phyloP scores from a whole-genome alignment of 805 yeast species.

The Cyberlindnera misumaiensis region DNA sequence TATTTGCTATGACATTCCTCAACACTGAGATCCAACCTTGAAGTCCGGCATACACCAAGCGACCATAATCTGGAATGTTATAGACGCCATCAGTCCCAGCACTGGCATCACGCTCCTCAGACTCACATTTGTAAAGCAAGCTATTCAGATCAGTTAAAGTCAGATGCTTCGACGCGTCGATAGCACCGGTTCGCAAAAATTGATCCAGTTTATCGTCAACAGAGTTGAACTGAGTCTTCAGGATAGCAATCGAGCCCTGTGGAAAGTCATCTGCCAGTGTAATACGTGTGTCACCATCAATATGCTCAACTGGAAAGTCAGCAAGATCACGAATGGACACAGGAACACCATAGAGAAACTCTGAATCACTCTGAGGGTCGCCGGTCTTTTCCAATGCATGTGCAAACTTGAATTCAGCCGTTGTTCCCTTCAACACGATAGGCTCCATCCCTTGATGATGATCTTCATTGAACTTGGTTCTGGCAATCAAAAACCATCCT shows the following conservation, averaged over 20 bases:
- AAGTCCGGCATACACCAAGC: conserved; percentile 78
- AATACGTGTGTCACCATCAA: conserved; percentile 45
- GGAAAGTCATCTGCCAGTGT: conserved; percentile 60
- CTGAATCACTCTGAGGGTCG: conserved; percentile 33
- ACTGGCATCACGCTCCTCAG: conserved; percentile 82
- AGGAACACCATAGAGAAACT: conserved; percentile 56
- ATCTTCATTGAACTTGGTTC: conserved; percentile 59
- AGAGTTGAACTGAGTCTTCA: conserved; percentile 60
- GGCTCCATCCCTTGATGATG: conserved; percentile 53
- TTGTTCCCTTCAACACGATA: conserved; percentile 51
- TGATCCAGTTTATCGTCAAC: conserved; percentile 62
- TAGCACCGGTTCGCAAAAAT: conserved; percentile 67
- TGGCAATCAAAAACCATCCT: conserved; percentile 85
- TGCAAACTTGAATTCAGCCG: conserved; percentile 49
- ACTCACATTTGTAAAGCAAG: conserved; percentile 68
- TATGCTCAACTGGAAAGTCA: conserved; percentile 40
- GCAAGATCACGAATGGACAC: conserved; percentile 49
- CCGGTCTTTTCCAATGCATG: conserved; percentile 50
- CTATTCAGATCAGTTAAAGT: conserved; percentile 67
- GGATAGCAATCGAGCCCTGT: conserved; percentile 85
- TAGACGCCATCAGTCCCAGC: conserved; percentile 70
- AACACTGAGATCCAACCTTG: conserved; percentile 86
- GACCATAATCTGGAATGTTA: conserved; percentile 65
- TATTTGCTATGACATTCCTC: conserved; percentile 51
- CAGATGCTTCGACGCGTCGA: conserved; percentile 59